Evolutionary conservation across 164 flowering plant genomes (phyloP), one percentile per base, ranked within the genome.

Genomic region (Nelumbo lutea): DNA sequence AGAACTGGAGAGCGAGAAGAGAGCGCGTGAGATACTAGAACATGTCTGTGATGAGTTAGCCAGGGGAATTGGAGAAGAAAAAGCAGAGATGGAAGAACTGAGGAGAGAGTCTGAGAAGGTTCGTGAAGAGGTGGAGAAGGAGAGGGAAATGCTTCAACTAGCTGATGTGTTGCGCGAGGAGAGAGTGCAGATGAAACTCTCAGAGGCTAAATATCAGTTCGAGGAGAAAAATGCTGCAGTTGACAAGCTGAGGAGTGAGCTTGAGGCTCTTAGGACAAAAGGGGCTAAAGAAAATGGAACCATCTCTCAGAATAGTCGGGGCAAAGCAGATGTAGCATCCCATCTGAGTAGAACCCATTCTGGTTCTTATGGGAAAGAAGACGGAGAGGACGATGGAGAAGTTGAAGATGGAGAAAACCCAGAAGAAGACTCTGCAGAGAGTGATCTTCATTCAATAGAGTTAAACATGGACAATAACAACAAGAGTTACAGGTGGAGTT

Each of bases 211-310:
- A 70, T 83, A 83, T 83, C 89, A 90, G 10, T 88, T 83, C 59
- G 96, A 94, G 77, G 96, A 90, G 85, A 91, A 88, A 74, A 87
- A 86, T 75, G 89, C 90, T 0, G 89, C 86, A 5, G 83, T 90
- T 42, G 90, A 88, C 61, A 83, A 80, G 84, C 75, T 90, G 55
- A 87, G 83, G 61, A 78, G 42, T 59, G 89, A 94, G 69, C 85
- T 93, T 7, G 89, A 88, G 78, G 78, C 73, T 42, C 69, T 90
- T 41, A 82, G 78, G 62, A 59, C 82, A 39, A 83, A 82, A 77
- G 78, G 65, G 67, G 4, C 68, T 1, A 87, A 77, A 76, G 83
- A 81, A 45, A 85, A 69, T 44, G 75, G 73, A 4, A 68, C 71
- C 48, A 65, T 75, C 59, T 61, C 77, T 56, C 66, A 51, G 40